Percentiles rank a stretch among this genome's conserved stretches.
Evolutionary conservation across 2,329 filamentous ascomycete genomes (phyloP).

Genomic region (Fonsecaea monophora): DNA sequence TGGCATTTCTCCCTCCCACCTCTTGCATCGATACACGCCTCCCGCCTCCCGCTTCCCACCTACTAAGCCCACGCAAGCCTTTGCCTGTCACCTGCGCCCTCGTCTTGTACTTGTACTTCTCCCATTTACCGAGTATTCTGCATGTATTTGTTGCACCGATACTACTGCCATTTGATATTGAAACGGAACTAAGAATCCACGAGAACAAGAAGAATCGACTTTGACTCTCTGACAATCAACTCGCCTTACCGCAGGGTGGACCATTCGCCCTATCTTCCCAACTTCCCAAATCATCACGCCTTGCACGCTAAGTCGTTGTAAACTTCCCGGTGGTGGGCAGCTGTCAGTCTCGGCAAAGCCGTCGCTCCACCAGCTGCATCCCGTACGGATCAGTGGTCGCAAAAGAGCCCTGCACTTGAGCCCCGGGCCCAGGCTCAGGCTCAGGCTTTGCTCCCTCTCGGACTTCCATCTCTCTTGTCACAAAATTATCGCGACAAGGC

Average conservation of each 20-base stretch:
- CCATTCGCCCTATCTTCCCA: background rate
- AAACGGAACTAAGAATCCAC: background rate
- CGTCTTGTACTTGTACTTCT: background rate
- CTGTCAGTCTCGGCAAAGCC: conserved; percentile 13
- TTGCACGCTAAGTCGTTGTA: background rate
- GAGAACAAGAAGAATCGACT: background rate
- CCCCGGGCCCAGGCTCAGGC: conserved; percentile 19
- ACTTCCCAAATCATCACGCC: background rate
- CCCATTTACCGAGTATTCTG: background rate
- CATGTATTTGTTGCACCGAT: background rate
- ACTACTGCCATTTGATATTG: background rate
- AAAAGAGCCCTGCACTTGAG: background rate
- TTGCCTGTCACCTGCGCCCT: background rate
- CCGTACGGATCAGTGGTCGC: background rate
- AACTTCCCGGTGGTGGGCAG: conserved; percentile 4
- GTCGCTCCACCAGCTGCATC: conserved; percentile 9
- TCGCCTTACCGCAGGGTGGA: background rate
- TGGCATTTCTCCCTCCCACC: conserved; percentile 11
- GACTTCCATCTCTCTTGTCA: conserved; percentile 21
- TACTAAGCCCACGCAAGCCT: background rate
- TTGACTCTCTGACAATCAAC: background rate
- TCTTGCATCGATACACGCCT: background rate
- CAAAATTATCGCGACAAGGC: conserved; percentile 26
- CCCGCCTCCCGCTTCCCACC: background rate
- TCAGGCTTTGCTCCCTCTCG: conserved; percentile 8